Evolutionary conservation across 139 green algal genomes (phyloP).

Genomic region (Volvox reticuliferus): DNA sequence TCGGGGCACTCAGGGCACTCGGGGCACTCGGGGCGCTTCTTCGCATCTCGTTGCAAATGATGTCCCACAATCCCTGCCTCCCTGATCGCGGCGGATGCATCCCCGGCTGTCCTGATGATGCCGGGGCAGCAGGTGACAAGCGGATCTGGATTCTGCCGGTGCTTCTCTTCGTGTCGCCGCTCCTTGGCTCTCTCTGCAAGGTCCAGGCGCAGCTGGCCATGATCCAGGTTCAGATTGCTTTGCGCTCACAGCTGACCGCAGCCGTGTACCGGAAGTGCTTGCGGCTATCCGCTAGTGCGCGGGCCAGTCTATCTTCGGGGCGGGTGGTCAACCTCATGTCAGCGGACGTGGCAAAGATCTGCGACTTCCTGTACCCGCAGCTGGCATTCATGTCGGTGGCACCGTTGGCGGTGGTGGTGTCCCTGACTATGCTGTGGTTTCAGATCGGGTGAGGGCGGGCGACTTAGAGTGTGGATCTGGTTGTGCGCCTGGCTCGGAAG

Average conservation of each 20-base stretch:
- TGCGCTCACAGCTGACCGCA: conserved; percentile 31
- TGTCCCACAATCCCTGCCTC: not conserved
- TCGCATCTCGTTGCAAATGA: too few relatives aligned
- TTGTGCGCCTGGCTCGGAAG: too few relatives aligned
- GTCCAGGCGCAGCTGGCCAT: conserved; percentile 39
- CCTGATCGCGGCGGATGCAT: not conserved
- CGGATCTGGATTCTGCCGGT: conserved; percentile 26
- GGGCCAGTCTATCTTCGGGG: not conserved
- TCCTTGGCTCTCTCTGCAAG: conserved; percentile 39
- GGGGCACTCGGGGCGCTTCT: too few relatives aligned
- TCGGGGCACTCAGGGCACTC: too few relatives aligned
- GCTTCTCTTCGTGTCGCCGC: conserved; percentile 20
- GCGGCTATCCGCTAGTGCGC: conserved; percentile 13
- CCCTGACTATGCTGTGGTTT: conserved; percentile 73
- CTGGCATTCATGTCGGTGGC: conserved; percentile 63
- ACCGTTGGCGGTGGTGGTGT: conserved; percentile 72
- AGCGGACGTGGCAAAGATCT: conserved; percentile 21
- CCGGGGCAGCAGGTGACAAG: not conserved
- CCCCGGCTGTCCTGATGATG: not conserved
- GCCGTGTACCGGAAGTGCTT: conserved; percentile 48
- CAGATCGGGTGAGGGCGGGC: conserved; percentile 68
- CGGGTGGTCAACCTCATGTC: conserved; percentile 29
- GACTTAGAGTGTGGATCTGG: conserved; percentile 17
- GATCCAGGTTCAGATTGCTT: conserved; percentile 38
- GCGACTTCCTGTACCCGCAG: conserved; percentile 42